phyloP scores from a whole-genome alignment of 2,329 filamentous ascomycete genomes.

The Bipolaris victoriae region DNA sequence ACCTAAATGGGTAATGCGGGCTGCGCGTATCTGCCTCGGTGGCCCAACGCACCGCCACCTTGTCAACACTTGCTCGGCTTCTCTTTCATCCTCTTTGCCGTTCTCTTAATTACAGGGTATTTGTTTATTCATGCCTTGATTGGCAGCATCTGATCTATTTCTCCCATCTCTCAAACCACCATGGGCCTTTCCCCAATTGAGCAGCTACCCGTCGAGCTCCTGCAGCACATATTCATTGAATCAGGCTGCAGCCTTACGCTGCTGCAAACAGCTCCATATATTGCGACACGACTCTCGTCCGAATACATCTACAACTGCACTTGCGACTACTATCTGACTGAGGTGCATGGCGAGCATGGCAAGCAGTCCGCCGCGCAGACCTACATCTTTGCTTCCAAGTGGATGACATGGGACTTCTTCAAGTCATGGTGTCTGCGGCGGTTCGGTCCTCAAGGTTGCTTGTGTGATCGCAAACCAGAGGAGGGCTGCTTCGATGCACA shows the following conservation, averaged over 20 bases:
- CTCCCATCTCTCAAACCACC: background rate
- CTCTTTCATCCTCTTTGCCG: too few relatives aligned
- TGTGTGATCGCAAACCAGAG: slow-evolving; percentile 27
- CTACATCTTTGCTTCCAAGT: slow-evolving; percentile 35
- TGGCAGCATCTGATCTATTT: background rate
- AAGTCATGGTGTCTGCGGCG: slow-evolving; percentile 27
- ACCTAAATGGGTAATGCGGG: background rate
- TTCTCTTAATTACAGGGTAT: background rate
- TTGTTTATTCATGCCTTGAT: background rate
- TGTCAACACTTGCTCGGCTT: background rate
- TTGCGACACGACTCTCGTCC: slow-evolving; percentile 45
- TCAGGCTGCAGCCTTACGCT: slow-evolving; percentile 52
- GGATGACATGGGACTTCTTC: slow-evolving; percentile 47
- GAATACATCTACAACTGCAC: slow-evolving; percentile 31
- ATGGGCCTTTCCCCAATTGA: slow-evolving; percentile 49
- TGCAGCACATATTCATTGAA: slow-evolving; percentile 60
- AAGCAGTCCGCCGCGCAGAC: slow-evolving; percentile 32
- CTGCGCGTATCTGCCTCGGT: background rate
- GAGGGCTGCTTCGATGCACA: slow-evolving; percentile 38
- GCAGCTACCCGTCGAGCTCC: slow-evolving; percentile 56
- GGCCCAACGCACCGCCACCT: slow-evolving; percentile 3
- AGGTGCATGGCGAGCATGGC: slow-evolving; percentile 13
- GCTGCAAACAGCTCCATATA: slow-evolving; percentile 47
- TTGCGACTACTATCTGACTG: slow-evolving; percentile 35
- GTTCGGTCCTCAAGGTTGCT: slow-evolving; percentile 32